A percentile compares a stretch with the other conserved stretches of the same genome.
These are phyloP conservation scores for Aureobasidium lini DNA, from an alignment of 2,329 filamentous ascomycete genomes.

Conservation along the genomic window DNA sequence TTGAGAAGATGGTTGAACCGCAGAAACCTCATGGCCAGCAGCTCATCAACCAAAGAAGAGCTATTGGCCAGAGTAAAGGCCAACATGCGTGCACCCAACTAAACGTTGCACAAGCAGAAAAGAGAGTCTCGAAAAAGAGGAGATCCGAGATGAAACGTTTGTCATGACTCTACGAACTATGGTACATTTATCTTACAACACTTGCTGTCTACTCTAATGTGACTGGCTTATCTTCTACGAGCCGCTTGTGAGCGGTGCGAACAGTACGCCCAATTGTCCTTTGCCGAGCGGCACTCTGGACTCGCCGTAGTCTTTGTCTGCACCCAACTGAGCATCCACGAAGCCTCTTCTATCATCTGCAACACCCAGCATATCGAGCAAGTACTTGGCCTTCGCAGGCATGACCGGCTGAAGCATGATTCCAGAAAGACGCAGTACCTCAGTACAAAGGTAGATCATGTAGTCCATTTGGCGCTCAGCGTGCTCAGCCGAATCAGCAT, in stretches of 20 bases:
- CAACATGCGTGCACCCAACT: constrained; percentile 49
- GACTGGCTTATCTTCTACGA: not conserved
- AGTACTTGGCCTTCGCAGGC: constrained; percentile 62
- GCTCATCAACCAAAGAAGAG: constrained; percentile 53
- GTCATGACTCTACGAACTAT: constrained; percentile 11
- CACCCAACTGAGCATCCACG: constrained; percentile 10
- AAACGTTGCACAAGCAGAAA: not conserved
- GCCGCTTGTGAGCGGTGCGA: constrained; percentile 38
- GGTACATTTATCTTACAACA: not conserved
- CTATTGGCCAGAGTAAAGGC: constrained; percentile 62
- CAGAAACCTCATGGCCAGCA: constrained; percentile 54
- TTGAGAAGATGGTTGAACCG: constrained; percentile 71
- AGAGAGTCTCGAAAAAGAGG: too few species aligned
- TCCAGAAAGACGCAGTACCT: constrained; percentile 68
- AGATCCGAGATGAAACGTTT: not conserved
- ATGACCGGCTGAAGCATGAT: constrained; percentile 91
- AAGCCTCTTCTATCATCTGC: constrained; percentile 49
- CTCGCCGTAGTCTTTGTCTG: constrained; percentile 61
- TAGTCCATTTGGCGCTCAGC: constrained; percentile 42
- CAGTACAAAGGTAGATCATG: constrained; percentile 63
- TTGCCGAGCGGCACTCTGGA: constrained; percentile 34
- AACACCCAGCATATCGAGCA: constrained; percentile 76
- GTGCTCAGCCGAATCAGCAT: constrained; percentile 12
- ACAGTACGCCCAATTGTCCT: constrained; percentile 42
- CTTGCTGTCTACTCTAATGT: not conserved